A percentile compares a stretch with the other conserved stretches of the same genome.
Conservation (phyloP, 108 stramenopile genomes). For the Fragilariopsis cylindrus region DNA sequence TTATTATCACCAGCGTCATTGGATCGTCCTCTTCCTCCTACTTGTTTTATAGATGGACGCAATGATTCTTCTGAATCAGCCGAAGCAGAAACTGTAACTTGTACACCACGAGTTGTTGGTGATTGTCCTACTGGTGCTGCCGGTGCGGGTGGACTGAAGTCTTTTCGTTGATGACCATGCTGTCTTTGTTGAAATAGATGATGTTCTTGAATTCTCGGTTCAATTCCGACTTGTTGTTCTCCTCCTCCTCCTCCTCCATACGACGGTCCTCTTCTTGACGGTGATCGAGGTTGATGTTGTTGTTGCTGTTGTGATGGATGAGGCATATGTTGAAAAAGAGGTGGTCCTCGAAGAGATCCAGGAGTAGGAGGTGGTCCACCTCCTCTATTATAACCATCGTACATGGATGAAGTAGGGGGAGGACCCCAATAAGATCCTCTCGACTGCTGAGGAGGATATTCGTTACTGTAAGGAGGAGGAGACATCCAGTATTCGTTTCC, state of each 20-base stretch:
- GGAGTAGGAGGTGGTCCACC: slow-evolving; percentile 9
- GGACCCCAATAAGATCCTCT: slow-evolving; percentile 7
- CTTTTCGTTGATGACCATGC: slow-evolving; percentile 9
- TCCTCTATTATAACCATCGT: slow-evolving; percentile 2
- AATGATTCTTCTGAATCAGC: slow-evolving; percentile 5
- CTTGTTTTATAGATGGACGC: not conserved
- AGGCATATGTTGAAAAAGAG: not conserved
- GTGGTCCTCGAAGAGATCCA: not conserved
- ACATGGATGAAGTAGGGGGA: not conserved
- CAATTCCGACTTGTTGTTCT: slow-evolving; percentile 3
- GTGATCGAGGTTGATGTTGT: not conserved
- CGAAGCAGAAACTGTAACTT: slow-evolving; percentile 7
- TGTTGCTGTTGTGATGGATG: slow-evolving; percentile 4
- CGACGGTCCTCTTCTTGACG: no score
- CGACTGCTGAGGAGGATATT: not conserved
- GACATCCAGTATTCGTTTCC: not conserved
- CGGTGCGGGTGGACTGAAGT: slow-evolving; percentile 20
- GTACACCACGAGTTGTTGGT: not conserved
- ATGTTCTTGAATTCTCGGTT: not conserved
- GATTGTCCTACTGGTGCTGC: not conserved
- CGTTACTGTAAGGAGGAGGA: slow-evolving; percentile 3
- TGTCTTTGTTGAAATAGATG: not conserved
- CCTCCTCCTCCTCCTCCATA: not conserved
- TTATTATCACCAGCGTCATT: not conserved
- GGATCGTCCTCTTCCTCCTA: not conserved